phyloP scores from a whole-genome alignment of 2,329 filamentous ascomycete genomes.

The Aspergillus costaricaensis region DNA sequence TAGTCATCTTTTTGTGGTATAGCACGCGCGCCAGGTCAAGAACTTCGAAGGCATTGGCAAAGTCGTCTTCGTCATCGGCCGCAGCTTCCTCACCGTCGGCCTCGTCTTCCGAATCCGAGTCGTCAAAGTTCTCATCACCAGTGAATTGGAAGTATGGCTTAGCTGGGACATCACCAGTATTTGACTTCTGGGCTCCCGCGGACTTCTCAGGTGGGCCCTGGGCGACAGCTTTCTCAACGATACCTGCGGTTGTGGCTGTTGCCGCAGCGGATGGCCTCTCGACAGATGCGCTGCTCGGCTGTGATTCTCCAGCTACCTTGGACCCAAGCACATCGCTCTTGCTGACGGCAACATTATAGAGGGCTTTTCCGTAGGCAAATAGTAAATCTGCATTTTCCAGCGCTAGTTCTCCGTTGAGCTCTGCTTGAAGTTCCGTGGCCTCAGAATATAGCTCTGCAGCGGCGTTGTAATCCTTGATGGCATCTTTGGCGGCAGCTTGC shows the following conservation, averaged over 20 bases:
- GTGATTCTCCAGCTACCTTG: constrained; percentile 65
- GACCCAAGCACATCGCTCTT: constrained; percentile 94
- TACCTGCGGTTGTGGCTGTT: constrained; percentile 19
- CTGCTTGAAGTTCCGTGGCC: constrained; percentile 85
- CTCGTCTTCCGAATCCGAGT: constrained; percentile 63
- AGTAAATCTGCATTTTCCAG: constrained; percentile 90
- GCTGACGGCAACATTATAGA: constrained; percentile 90
- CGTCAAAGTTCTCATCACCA: constrained; percentile 90
- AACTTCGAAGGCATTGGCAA: constrained; percentile 64
- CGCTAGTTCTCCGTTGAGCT: constrained; percentile 88
- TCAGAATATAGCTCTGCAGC: constrained; percentile 86
- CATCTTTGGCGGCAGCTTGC: constrained; percentile 81
- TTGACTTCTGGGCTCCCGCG: constrained; percentile 18
- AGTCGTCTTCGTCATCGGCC: constrained; percentile 65
- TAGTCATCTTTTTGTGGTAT: constrained; percentile 58
- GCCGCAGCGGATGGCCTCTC: constrained; percentile 35
- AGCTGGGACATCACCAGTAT: constrained; percentile 24
- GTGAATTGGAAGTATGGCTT: constrained; percentile 85
- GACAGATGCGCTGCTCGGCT: constrained; percentile 50
- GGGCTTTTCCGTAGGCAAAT: constrained; percentile 88
- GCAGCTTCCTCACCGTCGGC: constrained; percentile 51
- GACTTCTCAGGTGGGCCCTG: constrained; percentile 22
- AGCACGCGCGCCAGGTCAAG: constrained; percentile 64
- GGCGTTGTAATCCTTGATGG: constrained; percentile 81
- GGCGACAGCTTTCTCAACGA: constrained; percentile 32